Conservation (phyloP, 768 basidiomycete genomes). For the Lyophyllum shimeji region DNA sequence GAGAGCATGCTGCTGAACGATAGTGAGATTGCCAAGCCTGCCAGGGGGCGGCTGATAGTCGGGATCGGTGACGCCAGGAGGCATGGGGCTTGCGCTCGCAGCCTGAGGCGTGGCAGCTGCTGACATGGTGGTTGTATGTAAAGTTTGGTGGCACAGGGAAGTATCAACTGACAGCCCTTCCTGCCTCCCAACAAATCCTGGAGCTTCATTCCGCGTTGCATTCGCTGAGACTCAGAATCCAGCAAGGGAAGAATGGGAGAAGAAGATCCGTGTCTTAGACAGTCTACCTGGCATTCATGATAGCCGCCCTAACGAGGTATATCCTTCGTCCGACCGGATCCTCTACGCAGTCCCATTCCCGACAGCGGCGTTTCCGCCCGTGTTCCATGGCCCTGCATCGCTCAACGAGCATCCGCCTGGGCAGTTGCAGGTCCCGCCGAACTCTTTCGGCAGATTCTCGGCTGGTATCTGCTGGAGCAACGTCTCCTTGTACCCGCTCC, state of each 20-base stretch:
- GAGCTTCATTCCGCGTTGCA: neutral
- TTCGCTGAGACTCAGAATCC: neutral
- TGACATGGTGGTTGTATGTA: slow-evolving; percentile 9
- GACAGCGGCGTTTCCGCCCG: neutral
- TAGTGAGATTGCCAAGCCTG: slow-evolving; percentile 70
- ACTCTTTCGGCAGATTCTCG: slow-evolving; percentile 81
- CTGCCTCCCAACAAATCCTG: neutral
- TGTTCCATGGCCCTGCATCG: slow-evolving; percentile 92
- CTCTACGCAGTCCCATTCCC: neutral
- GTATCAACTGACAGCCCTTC: neutral
- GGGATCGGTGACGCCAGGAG: slow-evolving; percentile 60
- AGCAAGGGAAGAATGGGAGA: neutral
- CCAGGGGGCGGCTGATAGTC: slow-evolving; percentile 69
- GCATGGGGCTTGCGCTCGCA: slow-evolving; percentile 55
- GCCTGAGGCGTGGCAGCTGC: slow-evolving; percentile 15
- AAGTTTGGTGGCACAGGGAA: slow-evolving; percentile 4
- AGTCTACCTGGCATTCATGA: neutral
- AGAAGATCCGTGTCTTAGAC: neutral
- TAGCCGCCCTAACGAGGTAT: neutral
- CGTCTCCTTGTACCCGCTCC: slow-evolving; percentile 70
- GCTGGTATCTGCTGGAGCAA: slow-evolving; percentile 79
- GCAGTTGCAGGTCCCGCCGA: slow-evolving; percentile 84
- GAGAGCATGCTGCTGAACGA: slow-evolving; percentile 60
- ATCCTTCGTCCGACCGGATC: neutral
- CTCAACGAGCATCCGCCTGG: slow-evolving; percentile 79